Percentiles rank a stretch among this genome's conserved stretches.
These are phyloP conservation scores for Gymnopilus dilepis DNA, from an alignment of 768 basidiomycete genomes.

Conservation along the genomic window DNA sequence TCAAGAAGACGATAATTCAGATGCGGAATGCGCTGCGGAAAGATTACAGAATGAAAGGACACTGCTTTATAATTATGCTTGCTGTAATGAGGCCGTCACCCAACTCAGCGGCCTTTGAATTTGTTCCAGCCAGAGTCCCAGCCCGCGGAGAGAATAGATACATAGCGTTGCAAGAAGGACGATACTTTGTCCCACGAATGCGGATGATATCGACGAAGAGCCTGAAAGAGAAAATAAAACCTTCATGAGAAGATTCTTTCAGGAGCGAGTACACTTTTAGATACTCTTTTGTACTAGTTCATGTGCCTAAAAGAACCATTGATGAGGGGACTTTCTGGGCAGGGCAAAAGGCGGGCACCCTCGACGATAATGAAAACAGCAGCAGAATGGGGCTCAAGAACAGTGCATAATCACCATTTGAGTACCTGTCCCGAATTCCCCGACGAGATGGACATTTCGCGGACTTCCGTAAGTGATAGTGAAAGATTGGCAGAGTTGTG, in stretches of 20 bases:
- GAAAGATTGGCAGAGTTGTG: neutral
- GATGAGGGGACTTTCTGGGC: neutral
- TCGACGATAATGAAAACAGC: neutral
- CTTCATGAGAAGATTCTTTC: neutral
- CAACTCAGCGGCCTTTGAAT: conserved; percentile 17
- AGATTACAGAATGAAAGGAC: neutral
- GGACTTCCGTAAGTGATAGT: neutral
- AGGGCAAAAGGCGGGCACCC: neutral
- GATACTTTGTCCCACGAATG: conserved; percentile 12
- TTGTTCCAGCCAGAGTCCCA: neutral
- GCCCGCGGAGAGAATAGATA: conserved; percentile 5
- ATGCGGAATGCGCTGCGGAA: neutral
- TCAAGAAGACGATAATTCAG: conserved; percentile 17
- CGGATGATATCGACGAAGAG: conserved; percentile 22
- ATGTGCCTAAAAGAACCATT: conserved; percentile 5
- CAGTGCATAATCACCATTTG: neutral
- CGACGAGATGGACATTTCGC: neutral
- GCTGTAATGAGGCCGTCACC: conserved; percentile 23
- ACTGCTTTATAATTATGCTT: conserved; percentile 2
- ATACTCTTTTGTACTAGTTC: neutral
- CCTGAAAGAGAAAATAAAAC: conserved; percentile 2
- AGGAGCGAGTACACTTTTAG: neutral
- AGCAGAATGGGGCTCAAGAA: conserved; percentile 3
- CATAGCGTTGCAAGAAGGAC: conserved; percentile 15
- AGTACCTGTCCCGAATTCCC: conserved; percentile 1